Evolutionary conservation across 129 eudicot genomes (phyloP).

Genomic region (Daucus carota): DH1_v3.0 NC_030389.2:3555501-3556000

Average conservation of each 20-base stretch:
- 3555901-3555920: constrained; percentile 97
- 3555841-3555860: constrained; percentile 82
- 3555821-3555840: constrained; percentile 92
- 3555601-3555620: not conserved
- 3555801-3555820: constrained; percentile 99
- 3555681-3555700: constrained; percentile 97
- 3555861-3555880: constrained; percentile 83
- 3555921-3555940: constrained; percentile 92
- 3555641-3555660: constrained; percentile 33
- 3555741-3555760: constrained; percentile 98
- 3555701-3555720: constrained; percentile 88
- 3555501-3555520: constrained; percentile 82
- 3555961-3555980: constrained; percentile 88
- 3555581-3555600: not conserved
- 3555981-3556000: constrained; percentile 84
- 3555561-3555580: not conserved
- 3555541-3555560: not conserved
- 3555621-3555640: not conserved
- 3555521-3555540: constrained; percentile 99
- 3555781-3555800: constrained; percentile 94
- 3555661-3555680: constrained; percentile 91
- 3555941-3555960: constrained; percentile 95
- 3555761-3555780: constrained; percentile 90
- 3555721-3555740: constrained; percentile 98
- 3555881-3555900: constrained; percentile 96